Evolutionary conservation across 306 rosid species (phyloP).

Genomic region (Hippophae rhamnoides): DNA sequence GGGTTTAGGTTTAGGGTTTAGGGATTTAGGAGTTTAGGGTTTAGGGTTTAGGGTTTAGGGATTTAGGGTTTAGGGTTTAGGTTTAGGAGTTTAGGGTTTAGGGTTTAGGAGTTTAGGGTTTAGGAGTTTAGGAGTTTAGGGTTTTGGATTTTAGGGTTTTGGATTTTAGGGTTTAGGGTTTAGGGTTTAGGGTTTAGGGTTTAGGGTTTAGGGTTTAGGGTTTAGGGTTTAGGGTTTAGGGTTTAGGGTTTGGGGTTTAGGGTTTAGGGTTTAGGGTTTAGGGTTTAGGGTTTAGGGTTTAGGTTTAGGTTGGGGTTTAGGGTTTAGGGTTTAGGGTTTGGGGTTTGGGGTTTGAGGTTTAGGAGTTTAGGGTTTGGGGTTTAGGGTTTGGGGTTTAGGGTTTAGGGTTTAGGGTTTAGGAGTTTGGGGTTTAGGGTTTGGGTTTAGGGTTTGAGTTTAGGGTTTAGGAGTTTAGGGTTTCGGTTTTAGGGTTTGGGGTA

Average conservation of each 20-base stretch:
- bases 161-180: constrained; percentile 12
- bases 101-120: constrained; percentile 13
- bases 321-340: constrained; percentile 11
- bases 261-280: constrained; percentile 6
- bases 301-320: neutral
- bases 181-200: constrained; percentile 8
- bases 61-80: constrained; percentile 11
- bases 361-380: constrained; percentile 9
- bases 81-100: constrained; percentile 13
- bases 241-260: constrained; percentile 1
- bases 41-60: constrained; percentile 12
- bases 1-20: constrained; percentile 16
- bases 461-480: constrained; percentile 12
- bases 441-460: constrained; percentile 7
- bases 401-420: constrained; percentile 12
- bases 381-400: constrained; percentile 12
- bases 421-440: constrained; percentile 14
- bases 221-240: constrained; percentile 9
- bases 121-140: constrained; percentile 6
- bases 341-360: constrained; percentile 15
- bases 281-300: constrained; percentile 7
- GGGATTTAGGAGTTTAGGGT: constrained; percentile 10
- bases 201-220: constrained; percentile 7
- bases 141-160: constrained; percentile 3
- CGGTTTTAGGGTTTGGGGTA: constrained; percentile 8